Evolutionary conservation across 129 eudicot genomes (phyloP).

Genomic region (Scalesia atractyloides): DNA sequence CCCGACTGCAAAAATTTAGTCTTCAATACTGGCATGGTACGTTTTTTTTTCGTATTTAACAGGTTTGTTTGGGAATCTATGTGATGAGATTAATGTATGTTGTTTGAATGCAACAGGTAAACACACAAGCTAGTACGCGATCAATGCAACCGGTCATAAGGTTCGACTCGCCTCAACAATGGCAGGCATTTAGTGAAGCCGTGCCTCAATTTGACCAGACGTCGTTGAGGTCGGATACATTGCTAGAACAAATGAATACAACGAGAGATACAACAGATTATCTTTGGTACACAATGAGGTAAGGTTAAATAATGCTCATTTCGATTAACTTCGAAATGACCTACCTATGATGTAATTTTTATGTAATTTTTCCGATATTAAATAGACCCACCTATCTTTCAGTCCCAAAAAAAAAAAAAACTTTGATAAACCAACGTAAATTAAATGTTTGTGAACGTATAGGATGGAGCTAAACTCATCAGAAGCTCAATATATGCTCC

Average conservation of each 20-base stretch:
- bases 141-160: constrained; percentile 39
- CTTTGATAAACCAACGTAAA: not conserved
- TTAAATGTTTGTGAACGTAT: constrained; percentile 10
- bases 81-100: not conserved
- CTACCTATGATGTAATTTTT: too few species aligned
- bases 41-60: constrained; percentile 1
- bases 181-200: constrained; percentile 57
- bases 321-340: not conserved
- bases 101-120: constrained; percentile 50
- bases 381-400: too few species aligned
- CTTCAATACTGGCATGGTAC: constrained; percentile 76
- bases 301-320: constrained; percentile 7
- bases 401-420: too few species aligned
- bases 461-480: constrained; percentile 53
- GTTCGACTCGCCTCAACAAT: constrained; percentile 48
- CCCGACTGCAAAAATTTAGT: constrained; percentile 78
- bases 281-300: constrained; percentile 94
- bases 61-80: not conserved
- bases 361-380: too few species aligned
- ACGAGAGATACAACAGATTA: constrained; percentile 89
- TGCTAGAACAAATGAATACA: constrained; percentile 73
- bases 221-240: constrained; percentile 42
- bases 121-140: constrained; percentile 45
- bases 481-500: constrained; percentile 39
- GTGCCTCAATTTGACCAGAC: constrained; percentile 50